Base-by-base conservation (phyloP, 148 eudicot species). In the Cornus controversa region DNA sequence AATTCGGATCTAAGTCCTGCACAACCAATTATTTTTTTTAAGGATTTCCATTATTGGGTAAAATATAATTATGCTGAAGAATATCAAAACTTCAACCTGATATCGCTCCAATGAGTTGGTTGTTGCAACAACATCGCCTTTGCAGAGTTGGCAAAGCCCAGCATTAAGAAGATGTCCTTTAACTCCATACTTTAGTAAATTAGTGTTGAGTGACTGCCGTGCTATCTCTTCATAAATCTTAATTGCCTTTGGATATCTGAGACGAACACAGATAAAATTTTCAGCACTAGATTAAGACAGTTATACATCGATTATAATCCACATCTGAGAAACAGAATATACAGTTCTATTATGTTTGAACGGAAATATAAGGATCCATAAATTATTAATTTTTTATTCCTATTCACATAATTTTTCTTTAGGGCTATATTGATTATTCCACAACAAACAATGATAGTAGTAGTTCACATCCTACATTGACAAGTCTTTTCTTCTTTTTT, bases 111-210 rank as follows among this genome's bases (percentile, higher is more conserved):
- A 78, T 64, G 92, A 85, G 71, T 91, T 91, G 75, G 77, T 83
- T 73, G 89, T 91, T 72, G 94, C 87, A 77, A 89, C 92, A 34
- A 82, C 83, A 79, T 91, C 95, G 27, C 84, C 87, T 81, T 86
- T 91, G 66, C 91, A 91, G 57, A 91, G 95, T 79, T 91, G 92
- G 79, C 95, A 91, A 82, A 91, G 81, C 69, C 95, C 95, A 71
- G 95, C 95, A 81, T 91, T 91, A 73, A 91, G 93, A 77, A 91
- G 92, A 82, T 89, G 93, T 58, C 95, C 93, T 82, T 83, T 89
- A 65, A 86, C 95, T 69, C 93, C 93, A 82, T 89, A 86, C 76
- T 89, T 91, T 58, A 88, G 85, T 72, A 89, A 80, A 75, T 84
- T 85, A 77, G 74, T 89, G 73, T 85, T 89, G 37, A 91, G 85